A percentile compares a stretch with the other conserved stretches of the same genome.
phyloP scores from a whole-genome alignment of 352 stramenopile species.

The Phytopythium vexans region DNA sequence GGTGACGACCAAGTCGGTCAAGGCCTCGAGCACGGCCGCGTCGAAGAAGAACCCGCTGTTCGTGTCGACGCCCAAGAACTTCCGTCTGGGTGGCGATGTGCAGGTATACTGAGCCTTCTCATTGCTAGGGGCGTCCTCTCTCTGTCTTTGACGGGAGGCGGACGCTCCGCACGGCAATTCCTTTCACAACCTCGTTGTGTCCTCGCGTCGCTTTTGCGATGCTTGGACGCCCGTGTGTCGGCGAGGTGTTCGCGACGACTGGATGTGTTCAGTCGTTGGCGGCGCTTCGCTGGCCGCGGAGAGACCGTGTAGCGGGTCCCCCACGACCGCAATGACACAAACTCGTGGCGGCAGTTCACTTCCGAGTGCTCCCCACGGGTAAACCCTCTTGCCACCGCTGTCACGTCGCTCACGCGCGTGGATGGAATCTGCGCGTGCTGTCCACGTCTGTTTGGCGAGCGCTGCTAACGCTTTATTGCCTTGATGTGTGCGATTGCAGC shows the following conservation, averaged over 20 bases:
- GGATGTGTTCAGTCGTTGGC: not conserved
- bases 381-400: conserved; percentile 38
- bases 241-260: not conserved
- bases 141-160: not conserved
- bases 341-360: conserved; percentile 80
- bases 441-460: not conserved
- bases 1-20: conserved; percentile 62
- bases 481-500: conserved; percentile 46
- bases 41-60: conserved; percentile 95
- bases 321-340: conserved; percentile 92
- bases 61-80: conserved; percentile 91
- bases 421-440: conserved; percentile 1
- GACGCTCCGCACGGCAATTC: conserved; percentile 1
- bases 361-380: conserved; percentile 64
- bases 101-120: conserved; percentile 75
- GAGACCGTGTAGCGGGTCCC: conserved; percentile 78
- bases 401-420: conserved; percentile 23
- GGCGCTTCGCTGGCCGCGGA: conserved; percentile 13
- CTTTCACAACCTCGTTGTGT: conserved; percentile 4
- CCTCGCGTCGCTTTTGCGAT: no score
- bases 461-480: conserved; percentile 5
- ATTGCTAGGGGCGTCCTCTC: conserved; percentile 2
- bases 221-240: no score
- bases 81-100: conserved; percentile 96
- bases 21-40: conserved; percentile 46